These are phyloP conservation scores for Plasmopara halstedii DNA, from an alignment of 352 stramenopile species.

Conservation along the genomic window DNA sequence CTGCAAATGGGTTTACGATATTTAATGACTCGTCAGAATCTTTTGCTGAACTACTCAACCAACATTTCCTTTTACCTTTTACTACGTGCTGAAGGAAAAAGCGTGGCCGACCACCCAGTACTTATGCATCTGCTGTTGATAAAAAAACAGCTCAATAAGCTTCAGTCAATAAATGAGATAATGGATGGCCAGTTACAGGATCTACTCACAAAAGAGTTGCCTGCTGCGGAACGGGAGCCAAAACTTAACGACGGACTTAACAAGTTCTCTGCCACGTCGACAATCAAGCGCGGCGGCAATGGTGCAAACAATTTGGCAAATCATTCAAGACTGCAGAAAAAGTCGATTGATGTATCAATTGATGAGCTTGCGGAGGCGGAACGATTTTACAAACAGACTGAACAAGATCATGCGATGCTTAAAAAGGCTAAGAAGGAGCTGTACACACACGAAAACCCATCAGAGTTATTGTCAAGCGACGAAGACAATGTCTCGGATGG, in stretches of 20 bases:
- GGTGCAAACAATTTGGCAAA: slow-evolving; percentile 10
- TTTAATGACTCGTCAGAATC: slow-evolving; percentile 69
- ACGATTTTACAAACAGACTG: slow-evolving; percentile 67
- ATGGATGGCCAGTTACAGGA: slow-evolving; percentile 57
- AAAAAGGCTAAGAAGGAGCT: slow-evolving; percentile 70
- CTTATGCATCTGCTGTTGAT: slow-evolving; percentile 64
- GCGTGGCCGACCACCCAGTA: slow-evolving; percentile 68
- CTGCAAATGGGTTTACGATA: slow-evolving; percentile 67
- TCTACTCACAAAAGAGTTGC: slow-evolving; percentile 59
- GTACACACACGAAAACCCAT: slow-evolving; percentile 64
- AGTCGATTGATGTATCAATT: slow-evolving; percentile 24
- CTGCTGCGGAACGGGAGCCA: slow-evolving; percentile 27
- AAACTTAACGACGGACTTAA: slow-evolving; percentile 52
- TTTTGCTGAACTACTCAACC: slow-evolving; percentile 77
- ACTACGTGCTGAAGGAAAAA: slow-evolving; percentile 71
- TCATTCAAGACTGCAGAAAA: slow-evolving; percentile 45
- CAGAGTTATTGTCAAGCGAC: slow-evolving; percentile 34
- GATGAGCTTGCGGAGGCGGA: slow-evolving; percentile 51
- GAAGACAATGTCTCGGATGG: slow-evolving; percentile 69
- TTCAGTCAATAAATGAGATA: slow-evolving; percentile 45
- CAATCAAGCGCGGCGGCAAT: slow-evolving; percentile 22
- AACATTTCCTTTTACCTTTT: slow-evolving; percentile 87
- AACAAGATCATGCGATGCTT: slow-evolving; percentile 38
- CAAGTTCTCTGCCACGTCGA: slow-evolving; percentile 54
- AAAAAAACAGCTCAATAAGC: slow-evolving; percentile 70